These are phyloP conservation scores for Curvularia lunata DNA, from an alignment of 2,329 filamentous ascomycete species.

Conservation along the genomic window DNA sequence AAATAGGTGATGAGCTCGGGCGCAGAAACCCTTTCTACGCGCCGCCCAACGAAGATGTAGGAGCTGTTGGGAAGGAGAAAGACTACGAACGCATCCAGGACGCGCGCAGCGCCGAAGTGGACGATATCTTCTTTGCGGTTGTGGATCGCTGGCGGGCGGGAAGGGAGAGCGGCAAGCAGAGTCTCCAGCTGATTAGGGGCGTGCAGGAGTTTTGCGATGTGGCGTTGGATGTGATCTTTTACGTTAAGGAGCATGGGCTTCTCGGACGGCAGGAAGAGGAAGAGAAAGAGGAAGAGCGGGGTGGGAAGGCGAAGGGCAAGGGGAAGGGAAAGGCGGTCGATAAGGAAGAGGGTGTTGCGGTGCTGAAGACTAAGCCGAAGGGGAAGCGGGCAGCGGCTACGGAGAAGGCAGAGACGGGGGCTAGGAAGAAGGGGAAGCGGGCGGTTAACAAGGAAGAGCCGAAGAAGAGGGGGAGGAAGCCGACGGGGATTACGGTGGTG, in stretches of 20 bases:
- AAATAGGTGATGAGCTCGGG: constrained; percentile 34
- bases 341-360: constrained; percentile 5
- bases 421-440: constrained; percentile 9
- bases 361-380: constrained; percentile 27
- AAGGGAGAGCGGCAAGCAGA: constrained; percentile 20
- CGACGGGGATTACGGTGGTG: constrained; percentile 8
- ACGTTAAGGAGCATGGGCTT: constrained; percentile 39
- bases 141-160: constrained; percentile 44
- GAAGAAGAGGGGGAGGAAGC: not conserved
- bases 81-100: constrained; percentile 14
- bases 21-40: not conserved
- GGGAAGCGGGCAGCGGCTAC: not conserved
- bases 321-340: constrained; percentile 13
- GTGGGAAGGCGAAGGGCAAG: constrained; percentile 22
- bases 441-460: not conserved
- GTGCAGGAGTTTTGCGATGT: constrained; percentile 45
- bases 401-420: constrained; percentile 19
- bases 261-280: constrained; percentile 11
- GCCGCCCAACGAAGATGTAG: not conserved
- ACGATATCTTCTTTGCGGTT: constrained; percentile 44
- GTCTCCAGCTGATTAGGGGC: constrained; percentile 30
- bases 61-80: not conserved
- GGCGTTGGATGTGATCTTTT: constrained; percentile 39
- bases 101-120: constrained; percentile 25
- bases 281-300: constrained; percentile 20